These are phyloP conservation scores for Phialophora verrucosa DNA, from an alignment of 2,329 filamentous ascomycete species.

Conservation along the genomic window DNA sequence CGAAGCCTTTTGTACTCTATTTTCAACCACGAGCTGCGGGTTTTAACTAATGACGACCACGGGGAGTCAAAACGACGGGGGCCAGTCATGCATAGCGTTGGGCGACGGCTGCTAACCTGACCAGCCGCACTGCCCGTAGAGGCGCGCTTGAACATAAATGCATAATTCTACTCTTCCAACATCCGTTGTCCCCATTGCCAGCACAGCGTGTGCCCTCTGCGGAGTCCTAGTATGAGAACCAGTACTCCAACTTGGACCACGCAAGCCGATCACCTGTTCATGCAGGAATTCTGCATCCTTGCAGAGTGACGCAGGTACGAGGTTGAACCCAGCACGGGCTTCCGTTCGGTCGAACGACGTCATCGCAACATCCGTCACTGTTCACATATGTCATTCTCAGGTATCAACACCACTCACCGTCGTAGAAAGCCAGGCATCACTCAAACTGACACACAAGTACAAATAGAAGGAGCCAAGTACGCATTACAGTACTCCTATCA, in stretches of 20 bases:
- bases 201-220: not conserved
- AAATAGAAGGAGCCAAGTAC: not conserved
- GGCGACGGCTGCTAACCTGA: conserved; percentile 39
- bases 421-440: conserved; percentile 16
- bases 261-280: conserved; percentile 10
- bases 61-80: not conserved
- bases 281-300: not conserved
- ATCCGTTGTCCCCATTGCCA: not conserved
- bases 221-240: no score
- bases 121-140: conserved; percentile 25
- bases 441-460: conserved; percentile 8
- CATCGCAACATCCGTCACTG: conserved; percentile 11
- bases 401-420: not conserved
- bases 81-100: conserved; percentile 13
- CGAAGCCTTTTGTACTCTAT: conserved; percentile 22
- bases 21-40: conserved; percentile 1
- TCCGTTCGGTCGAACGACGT: conserved; percentile 2
- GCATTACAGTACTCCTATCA: no score
- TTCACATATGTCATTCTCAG: not conserved
- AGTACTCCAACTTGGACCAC: not conserved
- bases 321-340: not conserved
- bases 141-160: conserved; percentile 16
- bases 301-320: not conserved
- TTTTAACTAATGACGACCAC: not conserved
- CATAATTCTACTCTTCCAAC: conserved; percentile 32